Evolutionary conservation across 108 stramenopile genomes (phyloP).

Genomic region (Poteriospumella lacustris): DNA sequence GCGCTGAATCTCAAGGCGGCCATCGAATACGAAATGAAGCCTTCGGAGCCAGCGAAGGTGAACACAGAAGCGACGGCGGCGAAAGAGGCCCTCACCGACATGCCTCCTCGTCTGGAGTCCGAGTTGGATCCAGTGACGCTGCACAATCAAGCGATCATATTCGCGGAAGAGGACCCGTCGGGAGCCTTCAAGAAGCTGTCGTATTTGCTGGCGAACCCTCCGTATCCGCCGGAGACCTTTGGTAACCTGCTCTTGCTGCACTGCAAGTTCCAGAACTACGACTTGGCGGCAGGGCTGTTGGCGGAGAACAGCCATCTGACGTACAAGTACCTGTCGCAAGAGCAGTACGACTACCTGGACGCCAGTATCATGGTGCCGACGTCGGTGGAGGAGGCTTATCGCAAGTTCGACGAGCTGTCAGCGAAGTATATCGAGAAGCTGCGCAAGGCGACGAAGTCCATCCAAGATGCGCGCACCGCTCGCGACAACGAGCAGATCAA

Average conservation of each 20-base stretch:
- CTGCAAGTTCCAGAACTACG: slow-evolving; percentile 63
- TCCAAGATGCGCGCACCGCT: slow-evolving; percentile 58
- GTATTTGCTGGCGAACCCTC: slow-evolving; percentile 61
- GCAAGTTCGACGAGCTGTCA: slow-evolving; percentile 59
- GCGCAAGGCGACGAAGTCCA: slow-evolving; percentile 61
- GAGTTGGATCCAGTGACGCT: slow-evolving; percentile 74
- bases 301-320: slow-evolving; percentile 50
- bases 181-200: slow-evolving; percentile 67
- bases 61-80: slow-evolving; percentile 43
- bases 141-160: slow-evolving; percentile 62
- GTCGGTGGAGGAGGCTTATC: slow-evolving; percentile 64
- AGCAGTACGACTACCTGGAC: slow-evolving; percentile 71
- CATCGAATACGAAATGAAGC: slow-evolving; percentile 59
- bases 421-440: slow-evolving; percentile 59
- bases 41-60: slow-evolving; percentile 37
- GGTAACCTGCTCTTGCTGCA: slow-evolving; percentile 72
- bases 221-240: slow-evolving; percentile 75
- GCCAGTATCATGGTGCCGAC: slow-evolving; percentile 66
- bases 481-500: slow-evolving; percentile 48
- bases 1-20: slow-evolving; percentile 79
- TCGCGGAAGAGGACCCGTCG: slow-evolving; percentile 54
- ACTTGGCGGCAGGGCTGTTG: slow-evolving; percentile 40
- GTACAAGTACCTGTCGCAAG: slow-evolving; percentile 59
- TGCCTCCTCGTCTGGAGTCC: slow-evolving; percentile 63
- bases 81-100: slow-evolving; percentile 62